Conservation (phyloP, 768 basidiomycete species). For the Pisolithus tinctorius region DNA sequence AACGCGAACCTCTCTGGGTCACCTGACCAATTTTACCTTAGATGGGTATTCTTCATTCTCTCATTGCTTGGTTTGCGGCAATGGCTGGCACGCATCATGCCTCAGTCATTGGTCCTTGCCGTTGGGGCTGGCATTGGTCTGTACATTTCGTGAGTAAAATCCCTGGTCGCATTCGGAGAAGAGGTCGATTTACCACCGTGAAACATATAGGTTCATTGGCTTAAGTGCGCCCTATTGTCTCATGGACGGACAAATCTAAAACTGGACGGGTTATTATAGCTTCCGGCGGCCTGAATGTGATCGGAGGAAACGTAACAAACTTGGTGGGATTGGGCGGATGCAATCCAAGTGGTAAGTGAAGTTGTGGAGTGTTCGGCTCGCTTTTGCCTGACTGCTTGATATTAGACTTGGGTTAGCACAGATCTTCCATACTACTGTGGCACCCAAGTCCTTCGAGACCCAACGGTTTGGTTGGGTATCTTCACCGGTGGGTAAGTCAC, state of each 20-base stretch:
- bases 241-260: neutral
- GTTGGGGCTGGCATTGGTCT: slow-evolving; percentile 85
- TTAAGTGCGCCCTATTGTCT: slow-evolving; percentile 39
- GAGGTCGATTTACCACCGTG: slow-evolving; percentile 7
- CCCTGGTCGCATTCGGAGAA: neutral
- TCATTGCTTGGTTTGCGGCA: slow-evolving; percentile 81
- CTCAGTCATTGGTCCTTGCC: slow-evolving; percentile 77
- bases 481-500: slow-evolving; percentile 70
- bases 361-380: slow-evolving; percentile 5
- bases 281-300: slow-evolving; percentile 60
- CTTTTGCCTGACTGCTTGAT: neutral
- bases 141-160: slow-evolving; percentile 65
- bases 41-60: slow-evolving; percentile 77
- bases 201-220: slow-evolving; percentile 56
- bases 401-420: slow-evolving; percentile 38
- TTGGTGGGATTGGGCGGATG: slow-evolving; percentile 78
- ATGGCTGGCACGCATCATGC: slow-evolving; percentile 86
- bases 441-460: slow-evolving; percentile 57
- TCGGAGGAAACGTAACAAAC: slow-evolving; percentile 66
- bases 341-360: slow-evolving; percentile 36
- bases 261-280: slow-evolving; percentile 31
- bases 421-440: slow-evolving; percentile 56
- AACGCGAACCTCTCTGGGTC: neutral
- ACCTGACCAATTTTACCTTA: slow-evolving; percentile 17
- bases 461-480: slow-evolving; percentile 85